phyloP scores from a whole-genome alignment of 129 eudicot species.

The Centella asiatica region DNA sequence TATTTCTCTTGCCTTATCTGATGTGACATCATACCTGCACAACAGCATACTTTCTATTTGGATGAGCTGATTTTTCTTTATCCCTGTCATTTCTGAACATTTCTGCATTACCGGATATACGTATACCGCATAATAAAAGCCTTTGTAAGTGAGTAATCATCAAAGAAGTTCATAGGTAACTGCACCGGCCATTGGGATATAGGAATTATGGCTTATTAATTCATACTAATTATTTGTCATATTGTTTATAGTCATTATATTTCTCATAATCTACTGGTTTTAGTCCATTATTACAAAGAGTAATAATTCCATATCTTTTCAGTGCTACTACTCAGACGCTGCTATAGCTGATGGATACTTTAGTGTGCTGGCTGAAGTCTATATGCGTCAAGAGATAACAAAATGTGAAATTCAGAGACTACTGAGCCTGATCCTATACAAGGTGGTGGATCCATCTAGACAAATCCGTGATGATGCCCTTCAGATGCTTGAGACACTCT shows the following conservation, averaged over 20 bases:
- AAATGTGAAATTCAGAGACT: conserved; percentile 97
- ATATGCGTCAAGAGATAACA: conserved; percentile 99
- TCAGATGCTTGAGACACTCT: conserved; percentile 97
- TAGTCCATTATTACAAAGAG: too few species aligned
- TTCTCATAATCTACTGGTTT: not conserved
- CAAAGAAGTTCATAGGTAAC: too few species aligned
- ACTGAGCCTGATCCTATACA: conserved; percentile 84
- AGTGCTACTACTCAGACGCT: conserved; percentile 95
- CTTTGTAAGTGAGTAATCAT: too few species aligned
- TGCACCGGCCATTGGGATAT: too few species aligned
- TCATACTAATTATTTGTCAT: too few species aligned
- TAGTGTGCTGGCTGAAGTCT: conserved; percentile 95
- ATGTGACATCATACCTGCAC: too few species aligned
- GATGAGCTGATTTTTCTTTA: too few species aligned
- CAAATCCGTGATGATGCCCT: conserved; percentile 99
- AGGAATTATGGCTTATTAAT: too few species aligned
- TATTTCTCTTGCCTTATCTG: not conserved
- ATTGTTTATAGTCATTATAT: not conserved
- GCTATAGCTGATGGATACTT: conserved; percentile 99
- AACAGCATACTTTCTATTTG: too few species aligned
- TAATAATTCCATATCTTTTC: conserved; percentile 16
- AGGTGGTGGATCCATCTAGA: conserved; percentile 96
- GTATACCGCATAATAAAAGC: too few species aligned
- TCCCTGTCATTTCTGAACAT: not conserved
- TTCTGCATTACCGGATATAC: too few species aligned